phyloP scores from a whole-genome alignment of 1,139 yeast species.

The Geotrichum restrictum region DNA sequence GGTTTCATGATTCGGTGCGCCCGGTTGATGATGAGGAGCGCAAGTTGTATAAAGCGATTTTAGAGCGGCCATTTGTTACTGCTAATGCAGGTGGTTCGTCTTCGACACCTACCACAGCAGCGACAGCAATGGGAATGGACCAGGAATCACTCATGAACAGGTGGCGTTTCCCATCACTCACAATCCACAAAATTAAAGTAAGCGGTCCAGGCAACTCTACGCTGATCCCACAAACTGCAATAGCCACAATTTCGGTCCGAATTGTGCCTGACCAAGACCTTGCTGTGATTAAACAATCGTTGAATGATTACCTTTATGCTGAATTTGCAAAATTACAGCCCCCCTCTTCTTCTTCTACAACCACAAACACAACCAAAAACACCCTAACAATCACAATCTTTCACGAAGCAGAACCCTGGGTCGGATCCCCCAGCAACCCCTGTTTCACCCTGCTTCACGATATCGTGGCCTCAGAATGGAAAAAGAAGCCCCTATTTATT shows the following conservation, averaged over 20 bases:
- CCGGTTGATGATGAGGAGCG: constrained; percentile 56
- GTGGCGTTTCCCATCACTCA: constrained; percentile 89
- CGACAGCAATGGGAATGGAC: background rate
- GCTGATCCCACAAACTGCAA: constrained; percentile 78
- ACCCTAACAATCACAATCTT: constrained; percentile 54
- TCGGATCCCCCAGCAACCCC: constrained; percentile 74
- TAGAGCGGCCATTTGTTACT: constrained; percentile 37
- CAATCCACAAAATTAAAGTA: constrained; percentile 79
- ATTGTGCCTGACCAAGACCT: constrained; percentile 85
- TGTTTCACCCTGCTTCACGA: constrained; percentile 63
- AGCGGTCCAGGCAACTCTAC: constrained; percentile 90
- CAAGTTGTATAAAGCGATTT: constrained; percentile 57
- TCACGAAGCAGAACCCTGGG: constrained; percentile 94
- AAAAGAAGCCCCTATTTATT: constrained; percentile 63
- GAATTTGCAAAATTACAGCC: constrained; percentile 38
- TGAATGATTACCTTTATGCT: constrained; percentile 47
- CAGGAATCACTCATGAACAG: constrained; percentile 52
- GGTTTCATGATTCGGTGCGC: constrained; percentile 62
- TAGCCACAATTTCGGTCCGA: constrained; percentile 74
- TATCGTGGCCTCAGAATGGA: constrained; percentile 63
- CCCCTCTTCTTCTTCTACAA: constrained; percentile 16
- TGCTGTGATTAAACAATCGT: constrained; percentile 49
- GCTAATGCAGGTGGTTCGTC: constrained; percentile 31
- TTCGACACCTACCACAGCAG: no score
- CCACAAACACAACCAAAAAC: constrained; percentile 53